Percentiles rank a stretch among this genome's conserved stretches.
phyloP scores from a whole-genome alignment of 148 eudicot species.

The Cornus controversa region DNA sequence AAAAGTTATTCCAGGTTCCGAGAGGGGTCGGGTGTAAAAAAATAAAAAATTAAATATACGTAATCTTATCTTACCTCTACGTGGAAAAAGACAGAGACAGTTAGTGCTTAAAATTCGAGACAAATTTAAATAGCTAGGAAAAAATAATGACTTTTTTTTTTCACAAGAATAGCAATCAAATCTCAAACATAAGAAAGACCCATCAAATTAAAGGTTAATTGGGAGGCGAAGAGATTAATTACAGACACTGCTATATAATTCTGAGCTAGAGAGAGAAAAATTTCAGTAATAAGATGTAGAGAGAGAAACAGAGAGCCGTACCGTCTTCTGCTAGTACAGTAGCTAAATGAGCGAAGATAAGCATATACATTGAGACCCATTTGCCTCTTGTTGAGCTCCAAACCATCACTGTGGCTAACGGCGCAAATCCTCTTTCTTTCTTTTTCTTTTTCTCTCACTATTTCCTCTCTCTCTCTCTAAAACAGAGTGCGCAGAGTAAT shows the following conservation, averaged over 20 bases:
- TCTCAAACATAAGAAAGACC: conserved; percentile 3
- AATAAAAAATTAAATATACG: no score
- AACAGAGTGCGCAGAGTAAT: background rate
- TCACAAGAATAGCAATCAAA: background rate
- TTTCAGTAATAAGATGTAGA: no score
- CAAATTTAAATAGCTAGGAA: no score
- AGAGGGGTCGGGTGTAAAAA: no score
- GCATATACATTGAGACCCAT: conserved; percentile 18
- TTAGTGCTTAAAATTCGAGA: no score
- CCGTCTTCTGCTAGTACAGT: conserved; percentile 35
- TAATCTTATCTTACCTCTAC: no score
- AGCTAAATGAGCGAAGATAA: conserved; percentile 24
- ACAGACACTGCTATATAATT: background rate
- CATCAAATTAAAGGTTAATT: background rate
- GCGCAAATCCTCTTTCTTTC: no score
- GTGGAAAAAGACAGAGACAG: no score
- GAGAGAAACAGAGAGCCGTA: conserved; percentile 13
- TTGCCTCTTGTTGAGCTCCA: conserved; percentile 26
- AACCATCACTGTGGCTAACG: conserved; percentile 20
- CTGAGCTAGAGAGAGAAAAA: background rate
- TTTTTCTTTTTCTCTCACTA: no score
- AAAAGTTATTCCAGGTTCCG: no score
- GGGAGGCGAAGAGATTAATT: background rate
- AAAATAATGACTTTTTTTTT: no score
- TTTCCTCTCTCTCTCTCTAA: conserved; percentile 3